Evolutionary conservation across 139 green algal genomes (phyloP), one percentile per base, ranked within the genome.

Genomic region (Dunaliella primolecta): DNA sequence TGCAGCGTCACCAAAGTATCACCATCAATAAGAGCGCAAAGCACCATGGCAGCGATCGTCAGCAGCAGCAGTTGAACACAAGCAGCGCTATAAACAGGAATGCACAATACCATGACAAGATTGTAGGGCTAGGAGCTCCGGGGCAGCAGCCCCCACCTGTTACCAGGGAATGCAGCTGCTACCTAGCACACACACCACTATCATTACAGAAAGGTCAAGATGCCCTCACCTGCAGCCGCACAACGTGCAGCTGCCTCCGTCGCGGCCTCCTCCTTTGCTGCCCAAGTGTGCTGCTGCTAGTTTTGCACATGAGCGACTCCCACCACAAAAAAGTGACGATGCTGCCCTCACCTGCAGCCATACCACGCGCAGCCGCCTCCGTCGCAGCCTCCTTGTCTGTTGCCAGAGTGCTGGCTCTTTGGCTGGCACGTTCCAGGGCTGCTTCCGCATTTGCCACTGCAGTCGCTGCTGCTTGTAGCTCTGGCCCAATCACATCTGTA

Each of bases 401-500:
- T 27, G 80, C 36, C 79, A 29, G 79, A 75, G 64, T 71, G 29
- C 37, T 33, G n/a, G 89, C 78, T 84, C 84, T 29, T 78, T 90
- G 86, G 29, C 72, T 80, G 0, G 85, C 75, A 31, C 84, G 57
- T 32, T 91, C 87, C 20, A 56, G 71, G 2, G 64, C 46, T 29
- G 46, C 37, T 36, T 90, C 84, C 78, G 88, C 56, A 23, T 75
- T 64, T 2, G 37, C 30, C 30, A 87, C 76, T 0, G 64, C 75
- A 2, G 84, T 36, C 23, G 89, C 37, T 3, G 46, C 78, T 56
- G 91, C 87, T 57, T 92, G 78, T 78, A 96, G 83, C 85, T 95
- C 93, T 0, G 87, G 81, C n/a, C 79, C 57, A 35, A 92, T 33
- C 0, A 78, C 80, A 35, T 93, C 86, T 74, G 94, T 81, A 33